Percentiles rank a stretch among this genome's conserved stretches.
These are phyloP conservation scores for Nicotiana tomentosiformis DNA, from an alignment of 257 asterid genomes.

Conservation along the genomic window DNA sequence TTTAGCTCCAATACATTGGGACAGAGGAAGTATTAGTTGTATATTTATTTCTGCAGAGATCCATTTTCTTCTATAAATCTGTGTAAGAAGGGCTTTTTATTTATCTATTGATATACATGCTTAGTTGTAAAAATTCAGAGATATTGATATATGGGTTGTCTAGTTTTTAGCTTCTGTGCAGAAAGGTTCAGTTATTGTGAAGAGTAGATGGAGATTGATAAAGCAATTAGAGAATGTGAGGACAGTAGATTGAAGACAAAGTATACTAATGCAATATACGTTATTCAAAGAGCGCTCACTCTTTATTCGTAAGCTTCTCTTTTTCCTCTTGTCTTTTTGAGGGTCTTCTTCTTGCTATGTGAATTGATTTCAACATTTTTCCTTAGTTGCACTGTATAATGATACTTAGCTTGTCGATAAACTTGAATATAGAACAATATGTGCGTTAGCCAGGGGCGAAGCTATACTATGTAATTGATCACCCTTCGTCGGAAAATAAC, in stretches of 20 bases:
- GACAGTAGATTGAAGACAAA: slow-evolving; percentile 80
- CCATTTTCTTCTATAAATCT: background rate
- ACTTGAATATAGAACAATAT: background rate
- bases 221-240: slow-evolving; percentile 60
- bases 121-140: background rate
- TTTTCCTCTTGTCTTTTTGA: background rate
- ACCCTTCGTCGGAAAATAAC: too few relatives aligned
- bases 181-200: slow-evolving; percentile 6
- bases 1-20: background rate
- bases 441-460: background rate
- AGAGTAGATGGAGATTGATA: slow-evolving; percentile 66
- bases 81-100: background rate
- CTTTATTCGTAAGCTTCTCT: slow-evolving; percentile 63
- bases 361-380: background rate
- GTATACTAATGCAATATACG: slow-evolving; percentile 77
- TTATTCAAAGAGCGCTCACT: slow-evolving; percentile 78
- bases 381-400: background rate
- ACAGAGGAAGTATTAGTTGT: background rate
- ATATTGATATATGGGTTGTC: background rate
- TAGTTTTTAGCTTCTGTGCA: background rate
- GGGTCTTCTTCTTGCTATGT: background rate
- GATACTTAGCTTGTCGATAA: background rate
- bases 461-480: too few relatives aligned
- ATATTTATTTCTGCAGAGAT: background rate
- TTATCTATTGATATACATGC: background rate